These are phyloP conservation scores for Trichophyton rubrum DNA, from an alignment of 2,329 filamentous ascomycete genomes.

Conservation along the genomic window DNA sequence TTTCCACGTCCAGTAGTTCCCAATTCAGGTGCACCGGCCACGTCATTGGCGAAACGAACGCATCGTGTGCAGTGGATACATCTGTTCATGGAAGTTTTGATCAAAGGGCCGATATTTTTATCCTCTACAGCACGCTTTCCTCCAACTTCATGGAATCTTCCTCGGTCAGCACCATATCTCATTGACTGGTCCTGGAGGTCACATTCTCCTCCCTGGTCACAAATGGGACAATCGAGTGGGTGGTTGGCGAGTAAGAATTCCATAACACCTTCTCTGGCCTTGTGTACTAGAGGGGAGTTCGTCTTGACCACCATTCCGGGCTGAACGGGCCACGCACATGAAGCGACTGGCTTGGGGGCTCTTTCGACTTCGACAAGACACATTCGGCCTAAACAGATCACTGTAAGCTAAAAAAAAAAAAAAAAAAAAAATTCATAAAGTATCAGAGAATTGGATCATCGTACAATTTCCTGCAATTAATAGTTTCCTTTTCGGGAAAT, in stretches of 20 bases:
- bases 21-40: constrained; percentile 89
- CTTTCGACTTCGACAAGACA: constrained; percentile 96
- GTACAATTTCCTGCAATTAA: constrained; percentile 96
- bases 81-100: constrained; percentile 99
- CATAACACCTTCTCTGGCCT: constrained; percentile 97
- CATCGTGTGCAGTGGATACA: constrained; percentile 99
- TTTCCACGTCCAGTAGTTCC: constrained; percentile 92
- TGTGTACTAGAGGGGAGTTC: constrained; percentile 88
- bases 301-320: constrained; percentile 99
- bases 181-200: constrained; percentile 99
- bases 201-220: constrained; percentile 97
- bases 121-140: constrained; percentile 98
- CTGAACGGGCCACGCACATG: constrained; percentile 97
- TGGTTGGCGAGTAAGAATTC: constrained; percentile 96
- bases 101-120: constrained; percentile 95
- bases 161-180: constrained; percentile 91
- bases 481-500: constrained; percentile 54
- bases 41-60: constrained; percentile 92
- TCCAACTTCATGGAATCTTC: constrained; percentile 87
- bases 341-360: constrained; percentile 92
- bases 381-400: constrained; percentile 54
- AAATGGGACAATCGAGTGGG: constrained; percentile 90
- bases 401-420: constrained; percentile 3
- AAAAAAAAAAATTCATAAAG: background rate
- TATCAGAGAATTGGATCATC: constrained; percentile 7